A percentile compares a stretch with the other conserved stretches of the same genome.
These are phyloP conservation scores for Fusarium sp. DNA, from an alignment of 2,329 filamentous ascomycete species.

Conservation along the genomic window DNA sequence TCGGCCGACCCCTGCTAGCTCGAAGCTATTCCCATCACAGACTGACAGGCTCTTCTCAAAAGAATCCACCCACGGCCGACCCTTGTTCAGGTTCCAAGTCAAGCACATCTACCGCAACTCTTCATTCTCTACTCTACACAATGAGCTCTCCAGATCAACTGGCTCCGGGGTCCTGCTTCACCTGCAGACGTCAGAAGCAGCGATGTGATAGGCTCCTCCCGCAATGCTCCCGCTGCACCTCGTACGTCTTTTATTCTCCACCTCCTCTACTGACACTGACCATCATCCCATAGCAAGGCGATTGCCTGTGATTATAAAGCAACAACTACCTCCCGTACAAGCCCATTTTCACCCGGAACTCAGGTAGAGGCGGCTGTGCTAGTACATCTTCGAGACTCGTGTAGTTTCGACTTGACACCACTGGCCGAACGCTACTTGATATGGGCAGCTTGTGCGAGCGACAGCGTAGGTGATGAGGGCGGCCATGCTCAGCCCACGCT, in stretches of 20 bases:
- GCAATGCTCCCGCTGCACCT: not conserved
- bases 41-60: not conserved
- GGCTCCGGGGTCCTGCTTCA: not conserved
- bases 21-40: not conserved
- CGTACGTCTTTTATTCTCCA: not conserved
- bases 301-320: not conserved
- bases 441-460: not conserved
- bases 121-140: not conserved
- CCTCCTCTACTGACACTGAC: not conserved
- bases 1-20: not conserved
- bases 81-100: not conserved
- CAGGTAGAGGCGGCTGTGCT: not conserved
- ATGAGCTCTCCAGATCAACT: not conserved
- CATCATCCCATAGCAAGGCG: not conserved
- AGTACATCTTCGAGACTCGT: not conserved
- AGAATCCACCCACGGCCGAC: not conserved
- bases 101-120: not conserved
- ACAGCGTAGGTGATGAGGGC: not conserved
- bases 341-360: not conserved
- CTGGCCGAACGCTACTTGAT: not conserved
- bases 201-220: not conserved
- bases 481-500: not conserved
- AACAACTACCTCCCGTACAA: not conserved
- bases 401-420: not conserved
- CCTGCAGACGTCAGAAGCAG: not conserved